phyloP scores from a whole-genome alignment of 257 asterid species.

The Anisodus acutangulus region DNA sequence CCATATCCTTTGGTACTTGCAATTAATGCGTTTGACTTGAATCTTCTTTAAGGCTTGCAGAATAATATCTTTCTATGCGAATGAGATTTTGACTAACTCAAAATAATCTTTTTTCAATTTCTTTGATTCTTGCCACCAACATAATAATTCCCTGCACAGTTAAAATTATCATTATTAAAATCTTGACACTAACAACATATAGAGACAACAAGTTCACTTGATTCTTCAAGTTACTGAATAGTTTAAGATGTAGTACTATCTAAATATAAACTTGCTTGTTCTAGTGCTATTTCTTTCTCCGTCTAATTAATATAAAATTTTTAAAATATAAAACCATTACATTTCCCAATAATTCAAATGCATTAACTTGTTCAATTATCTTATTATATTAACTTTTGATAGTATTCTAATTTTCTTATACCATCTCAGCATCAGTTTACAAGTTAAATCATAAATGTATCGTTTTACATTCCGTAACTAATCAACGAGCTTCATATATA shows the following conservation, averaged over 20 bases:
- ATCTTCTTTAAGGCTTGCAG: too few species aligned
- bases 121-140: too few species aligned
- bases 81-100: too few species aligned
- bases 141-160: too few species aligned
- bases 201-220: neutral
- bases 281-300: neutral
- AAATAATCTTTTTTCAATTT: too few species aligned
- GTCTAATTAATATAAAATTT: neutral
- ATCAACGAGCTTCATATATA: neutral
- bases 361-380: neutral
- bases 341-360: neutral
- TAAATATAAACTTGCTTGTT: neutral
- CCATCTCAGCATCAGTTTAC: too few species aligned
- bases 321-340: neutral
- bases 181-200: neutral
- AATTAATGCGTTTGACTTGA: too few species aligned
- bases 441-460: too few species aligned
- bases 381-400: neutral
- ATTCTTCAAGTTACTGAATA: neutral
- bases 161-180: too few species aligned
- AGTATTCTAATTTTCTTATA: neutral
- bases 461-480: neutral
- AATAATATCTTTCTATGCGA: too few species aligned
- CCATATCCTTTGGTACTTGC: too few species aligned
- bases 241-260: neutral